Evolutionary conservation across 768 basidiomycete genomes (phyloP), one percentile per base, ranked within the genome.

Genomic region (Auriscalpium orientale): DNA sequence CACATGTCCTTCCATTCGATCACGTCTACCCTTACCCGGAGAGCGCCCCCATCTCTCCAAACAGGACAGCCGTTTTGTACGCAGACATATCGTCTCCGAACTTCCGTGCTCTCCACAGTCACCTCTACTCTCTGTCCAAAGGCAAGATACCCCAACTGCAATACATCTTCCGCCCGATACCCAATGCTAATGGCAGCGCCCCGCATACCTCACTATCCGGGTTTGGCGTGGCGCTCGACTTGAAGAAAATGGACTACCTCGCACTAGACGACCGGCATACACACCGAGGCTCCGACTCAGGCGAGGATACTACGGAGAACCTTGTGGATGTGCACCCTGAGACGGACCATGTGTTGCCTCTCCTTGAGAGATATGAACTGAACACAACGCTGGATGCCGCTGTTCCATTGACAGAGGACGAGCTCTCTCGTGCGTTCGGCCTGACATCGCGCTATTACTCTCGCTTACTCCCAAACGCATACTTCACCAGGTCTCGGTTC

Each of bases 231-330:
- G 79, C 88, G 20, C 74, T 99, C 53, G 92, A 95, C 62, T 71
- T 99, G 63, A 99, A 99, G 76, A 97, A 95, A 74, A 97, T 83
- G 78, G 97, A 99, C 64, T 99, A 98, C 67, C 79, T 98, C 12
- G 93, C 87, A 4, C 73, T 98, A 8, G 97, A 99, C 66, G 97
- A 99, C 68, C 75, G 97, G 46, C 69, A 79, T 51, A 65, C 72
- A 3, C 69, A 67, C 59, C 64, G 60, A 16, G 58, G 61, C 4
- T 28, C 2, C 7, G 28, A 28, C 7, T 28, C 28, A 28, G 28
- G 28, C 28, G 28, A 28, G 28, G 28, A 13, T 12, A 22, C 40
- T 15, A 34, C 15, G 33, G 61, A 62, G 46, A 4, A 5, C 16
- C 12, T 48, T 10, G 28, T 4, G 4, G 68, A 68, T 13, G 45